Percentiles rank a stretch among this genome's conserved stretches.
Evolutionary conservation across 495 filamentous ascomycete species (phyloP).

Genomic region (Penicillium cinerascens): DNA sequence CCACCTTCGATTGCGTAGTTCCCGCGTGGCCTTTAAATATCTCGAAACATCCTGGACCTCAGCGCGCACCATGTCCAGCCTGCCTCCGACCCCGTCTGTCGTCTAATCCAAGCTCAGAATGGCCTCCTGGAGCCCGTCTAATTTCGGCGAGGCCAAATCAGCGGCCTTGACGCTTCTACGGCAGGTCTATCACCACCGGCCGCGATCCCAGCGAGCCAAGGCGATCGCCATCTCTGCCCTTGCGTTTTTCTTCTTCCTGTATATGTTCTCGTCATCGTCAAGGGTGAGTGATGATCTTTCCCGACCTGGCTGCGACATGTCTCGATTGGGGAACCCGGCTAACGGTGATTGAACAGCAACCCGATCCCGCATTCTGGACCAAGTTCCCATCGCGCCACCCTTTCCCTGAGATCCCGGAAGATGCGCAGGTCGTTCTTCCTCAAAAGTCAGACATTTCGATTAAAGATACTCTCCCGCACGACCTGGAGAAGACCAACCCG

Average conservation of each 20-base stretch:
- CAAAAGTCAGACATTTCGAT: slow-evolving; percentile 12
- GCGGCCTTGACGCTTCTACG: slow-evolving; percentile 22
- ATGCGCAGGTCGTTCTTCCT: slow-evolving; percentile 30
- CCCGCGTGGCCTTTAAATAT: slow-evolving; percentile 16
- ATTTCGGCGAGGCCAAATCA: slow-evolving; percentile 29
- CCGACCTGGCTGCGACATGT: not conserved
- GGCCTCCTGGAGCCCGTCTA: slow-evolving; percentile 27
- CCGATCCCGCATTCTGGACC: slow-evolving; percentile 35
- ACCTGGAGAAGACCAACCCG: slow-evolving; percentile 44
- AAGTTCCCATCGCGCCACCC: slow-evolving; percentile 37
- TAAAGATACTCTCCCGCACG: slow-evolving; percentile 32
- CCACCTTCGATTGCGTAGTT: slow-evolving; percentile 25
- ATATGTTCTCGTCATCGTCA: slow-evolving; percentile 22
- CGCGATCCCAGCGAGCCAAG: slow-evolving; percentile 30
- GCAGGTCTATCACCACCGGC: slow-evolving; percentile 29
- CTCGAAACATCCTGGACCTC: slow-evolving; percentile 1
- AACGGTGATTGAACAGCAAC: slow-evolving; percentile 14
- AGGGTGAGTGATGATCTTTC: slow-evolving; percentile 16
- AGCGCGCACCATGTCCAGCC: slow-evolving; percentile 10
- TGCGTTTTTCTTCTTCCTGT: slow-evolving; percentile 24
- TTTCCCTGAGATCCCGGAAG: slow-evolving; percentile 34
- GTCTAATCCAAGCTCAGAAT: slow-evolving; percentile 18
- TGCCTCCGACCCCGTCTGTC: not conserved
- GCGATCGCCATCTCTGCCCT: slow-evolving; percentile 21
- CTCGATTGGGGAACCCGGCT: slow-evolving; percentile 9